phyloP scores from a whole-genome alignment of 2,329 filamentous ascomycete species.

The Pseudogymnoascus sp. region DNA sequence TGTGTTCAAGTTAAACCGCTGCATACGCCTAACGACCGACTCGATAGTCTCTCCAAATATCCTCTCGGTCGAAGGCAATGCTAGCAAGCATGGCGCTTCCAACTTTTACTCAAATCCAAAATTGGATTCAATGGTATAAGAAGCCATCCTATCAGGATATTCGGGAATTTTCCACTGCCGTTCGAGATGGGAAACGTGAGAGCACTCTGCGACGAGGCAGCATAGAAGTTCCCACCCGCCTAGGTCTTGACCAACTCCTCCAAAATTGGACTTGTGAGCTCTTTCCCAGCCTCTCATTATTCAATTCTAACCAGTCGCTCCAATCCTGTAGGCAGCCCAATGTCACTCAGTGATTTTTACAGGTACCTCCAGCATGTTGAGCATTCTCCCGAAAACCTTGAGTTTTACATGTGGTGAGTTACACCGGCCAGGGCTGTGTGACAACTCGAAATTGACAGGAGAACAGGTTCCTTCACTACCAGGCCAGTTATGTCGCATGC shows the following conservation, averaged over 20 bases:
- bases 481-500: slow-evolving; percentile 24
- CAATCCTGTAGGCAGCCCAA: slow-evolving; percentile 34
- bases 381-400: slow-evolving; percentile 41
- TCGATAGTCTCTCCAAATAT: neutral
- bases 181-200: slow-evolving; percentile 31
- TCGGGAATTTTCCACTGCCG: slow-evolving; percentile 35
- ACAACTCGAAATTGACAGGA: neutral
- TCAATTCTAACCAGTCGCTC: neutral
- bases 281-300: neutral
- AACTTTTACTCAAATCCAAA: neutral
- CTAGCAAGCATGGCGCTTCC: neutral
- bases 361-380: slow-evolving; percentile 45
- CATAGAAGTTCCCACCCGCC: slow-evolving; percentile 32
- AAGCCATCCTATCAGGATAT: slow-evolving; percentile 43
- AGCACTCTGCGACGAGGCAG: slow-evolving; percentile 32
- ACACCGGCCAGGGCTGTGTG: neutral
- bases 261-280: slow-evolving; percentile 40
- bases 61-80: neutral
- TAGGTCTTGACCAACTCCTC: slow-evolving; percentile 39
- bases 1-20: neutral
- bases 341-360: slow-evolving; percentile 44
- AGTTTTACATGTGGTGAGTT: slow-evolving; percentile 42
- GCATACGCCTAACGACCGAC: neutral
- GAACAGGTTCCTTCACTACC: slow-evolving; percentile 39
- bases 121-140: slow-evolving; percentile 41